Conservation (phyloP, 768 basidiomycete genomes). For the Mrakia frigida region DNA sequence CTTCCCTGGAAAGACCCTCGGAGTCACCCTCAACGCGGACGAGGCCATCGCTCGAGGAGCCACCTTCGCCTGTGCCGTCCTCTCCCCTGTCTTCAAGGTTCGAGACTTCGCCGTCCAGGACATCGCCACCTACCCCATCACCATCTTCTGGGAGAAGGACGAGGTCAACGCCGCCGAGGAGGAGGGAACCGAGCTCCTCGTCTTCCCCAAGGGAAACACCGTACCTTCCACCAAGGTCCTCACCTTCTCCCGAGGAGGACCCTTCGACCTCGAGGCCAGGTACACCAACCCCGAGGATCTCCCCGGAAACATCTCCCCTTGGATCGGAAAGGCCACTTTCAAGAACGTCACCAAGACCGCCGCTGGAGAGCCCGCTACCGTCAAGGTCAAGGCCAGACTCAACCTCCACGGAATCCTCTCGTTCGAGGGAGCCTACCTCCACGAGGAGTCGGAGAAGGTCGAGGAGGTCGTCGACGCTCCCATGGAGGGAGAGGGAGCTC, state of each 20-base stretch:
- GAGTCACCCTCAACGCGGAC: constrained; percentile 92
- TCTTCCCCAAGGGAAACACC: constrained; percentile 77
- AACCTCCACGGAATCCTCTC: constrained; percentile 80
- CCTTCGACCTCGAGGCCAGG: constrained; percentile 79
- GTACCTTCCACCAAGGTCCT: constrained; percentile 93
- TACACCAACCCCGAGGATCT: constrained; percentile 69
- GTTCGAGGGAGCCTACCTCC: constrained; percentile 72
- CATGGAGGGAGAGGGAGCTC: constrained; percentile 59
- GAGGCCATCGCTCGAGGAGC: constrained; percentile 94
- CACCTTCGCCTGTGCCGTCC: constrained; percentile 93
- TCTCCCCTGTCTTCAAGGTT: constrained; percentile 96
- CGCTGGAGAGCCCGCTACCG: constrained; percentile 67
- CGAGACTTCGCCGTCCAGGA: constrained; percentile 89
- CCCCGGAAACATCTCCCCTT: constrained; percentile 76
- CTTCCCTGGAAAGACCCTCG: constrained; percentile 77
- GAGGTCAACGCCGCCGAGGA: constrained; percentile 68
- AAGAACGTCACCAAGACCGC: constrained; percentile 67
- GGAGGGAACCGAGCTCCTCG: constrained; percentile 77
- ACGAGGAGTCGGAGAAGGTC: constrained; percentile 61
- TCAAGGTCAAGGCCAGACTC: constrained; percentile 85
- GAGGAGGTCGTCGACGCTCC: constrained; percentile 60
- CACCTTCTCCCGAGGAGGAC: constrained; percentile 82
- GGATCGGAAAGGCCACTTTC: constrained; percentile 73
- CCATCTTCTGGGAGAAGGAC: constrained; percentile 74
- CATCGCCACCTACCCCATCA: constrained; percentile 80